These are phyloP conservation scores for Elongisporangium undulatum DNA, from an alignment of 352 stramenopile genomes.

Conservation along the genomic window DNA sequence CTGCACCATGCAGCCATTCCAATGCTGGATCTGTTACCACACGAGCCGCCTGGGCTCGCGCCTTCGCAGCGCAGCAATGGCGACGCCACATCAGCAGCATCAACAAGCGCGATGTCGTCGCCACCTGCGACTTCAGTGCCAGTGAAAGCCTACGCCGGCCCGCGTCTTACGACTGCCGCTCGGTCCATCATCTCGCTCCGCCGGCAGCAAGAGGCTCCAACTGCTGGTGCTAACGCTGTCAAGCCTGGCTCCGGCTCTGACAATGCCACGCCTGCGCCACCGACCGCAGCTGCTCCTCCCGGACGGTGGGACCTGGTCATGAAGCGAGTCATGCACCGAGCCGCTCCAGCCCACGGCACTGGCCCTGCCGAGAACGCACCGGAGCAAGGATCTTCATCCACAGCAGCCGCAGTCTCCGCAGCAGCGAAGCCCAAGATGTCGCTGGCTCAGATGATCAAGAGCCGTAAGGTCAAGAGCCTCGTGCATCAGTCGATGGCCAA, in stretches of 20 bases:
- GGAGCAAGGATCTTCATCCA: neutral
- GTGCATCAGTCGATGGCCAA: slow-evolving; percentile 40
- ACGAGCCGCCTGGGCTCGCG: neutral
- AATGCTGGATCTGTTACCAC: neutral
- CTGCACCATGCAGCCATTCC: neutral
- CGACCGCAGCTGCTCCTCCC: neutral
- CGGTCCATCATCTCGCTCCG: neutral
- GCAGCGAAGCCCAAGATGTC: slow-evolving; percentile 22
- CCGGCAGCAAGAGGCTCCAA: neutral
- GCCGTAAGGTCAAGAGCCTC: slow-evolving; percentile 52
- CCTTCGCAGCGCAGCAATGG: neutral
- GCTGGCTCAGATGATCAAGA: slow-evolving; percentile 46
- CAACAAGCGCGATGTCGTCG: too few species aligned
- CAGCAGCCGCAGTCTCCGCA: neutral
- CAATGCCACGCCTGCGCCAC: neutral
- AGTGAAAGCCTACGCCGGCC: neutral
- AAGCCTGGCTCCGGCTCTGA: neutral
- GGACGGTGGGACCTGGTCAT: neutral
- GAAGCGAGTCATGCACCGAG: neutral
- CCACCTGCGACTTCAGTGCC: too few species aligned
- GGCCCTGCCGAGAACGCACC: neutral
- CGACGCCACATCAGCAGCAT: neutral
- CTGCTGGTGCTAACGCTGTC: neutral
- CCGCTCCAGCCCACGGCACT: neutral
- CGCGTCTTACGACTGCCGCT: neutral